Conservation (phyloP, 1,284 basidiomycete genomes). For the Papiliotrema terrestris region DNA sequence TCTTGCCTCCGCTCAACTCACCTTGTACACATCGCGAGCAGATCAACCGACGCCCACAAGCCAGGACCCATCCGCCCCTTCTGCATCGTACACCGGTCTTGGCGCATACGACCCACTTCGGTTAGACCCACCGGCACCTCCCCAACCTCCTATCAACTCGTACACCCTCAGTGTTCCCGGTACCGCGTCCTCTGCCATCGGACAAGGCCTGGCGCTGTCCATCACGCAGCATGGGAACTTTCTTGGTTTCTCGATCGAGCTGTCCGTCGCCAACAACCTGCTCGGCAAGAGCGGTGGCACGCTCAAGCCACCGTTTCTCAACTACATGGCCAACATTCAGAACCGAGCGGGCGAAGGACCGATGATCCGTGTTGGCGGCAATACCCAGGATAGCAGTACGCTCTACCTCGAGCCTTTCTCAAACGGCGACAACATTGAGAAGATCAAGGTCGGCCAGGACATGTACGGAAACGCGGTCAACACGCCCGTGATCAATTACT, state of each 20-base stretch:
- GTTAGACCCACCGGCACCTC: constrained; percentile 34
- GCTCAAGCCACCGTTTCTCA: constrained; percentile 60
- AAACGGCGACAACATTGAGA: constrained; percentile 53
- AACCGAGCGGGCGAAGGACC: constrained; percentile 58
- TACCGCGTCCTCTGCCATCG: constrained; percentile 15
- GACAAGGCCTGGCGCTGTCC: constrained; percentile 24
- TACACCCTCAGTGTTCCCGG: constrained; percentile 23
- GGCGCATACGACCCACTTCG: constrained; percentile 39
- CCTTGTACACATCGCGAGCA: constrained; percentile 22
- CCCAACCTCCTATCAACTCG: constrained; percentile 26
- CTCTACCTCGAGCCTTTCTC: constrained; percentile 52
- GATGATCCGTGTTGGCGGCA: constrained; percentile 69
- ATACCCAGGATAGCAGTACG: constrained; percentile 65
- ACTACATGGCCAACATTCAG: constrained; percentile 72
- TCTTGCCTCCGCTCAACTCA: constrained; percentile 16
- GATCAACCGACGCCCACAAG: constrained; percentile 8
- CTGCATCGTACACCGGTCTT: constrained; percentile 30
- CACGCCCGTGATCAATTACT: constrained; percentile 61
- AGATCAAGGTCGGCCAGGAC: constrained; percentile 23
- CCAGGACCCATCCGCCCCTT: constrained; percentile 14
- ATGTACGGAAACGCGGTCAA: constrained; percentile 28
- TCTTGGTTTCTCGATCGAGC: constrained; percentile 67
- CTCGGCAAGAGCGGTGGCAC: constrained; percentile 53
- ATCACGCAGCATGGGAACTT: constrained; percentile 61
- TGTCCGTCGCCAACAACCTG: constrained; percentile 64